Evolutionary conservation across 306 rosid genomes (phyloP).

Genomic region (Castanospermum australe): DNA sequence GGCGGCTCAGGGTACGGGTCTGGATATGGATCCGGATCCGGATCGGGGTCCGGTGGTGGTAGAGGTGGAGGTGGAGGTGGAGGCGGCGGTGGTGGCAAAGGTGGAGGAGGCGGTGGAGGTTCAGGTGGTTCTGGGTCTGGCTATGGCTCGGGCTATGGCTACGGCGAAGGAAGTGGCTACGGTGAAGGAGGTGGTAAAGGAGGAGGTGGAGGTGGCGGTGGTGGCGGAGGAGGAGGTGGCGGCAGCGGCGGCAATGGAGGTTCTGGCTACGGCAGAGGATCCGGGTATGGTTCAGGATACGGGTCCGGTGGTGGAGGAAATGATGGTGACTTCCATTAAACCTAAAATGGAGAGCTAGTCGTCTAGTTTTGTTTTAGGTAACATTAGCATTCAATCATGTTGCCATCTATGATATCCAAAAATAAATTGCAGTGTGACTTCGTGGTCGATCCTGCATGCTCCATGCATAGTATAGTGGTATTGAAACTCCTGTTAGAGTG

Average conservation of each 20-base stretch:
- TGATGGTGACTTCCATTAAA: slow-evolving; percentile 39
- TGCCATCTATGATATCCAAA: neutral
- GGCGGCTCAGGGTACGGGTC: slow-evolving; percentile 58
- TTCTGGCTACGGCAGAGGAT: slow-evolving; percentile 50
- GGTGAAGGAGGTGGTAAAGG: slow-evolving; percentile 36
- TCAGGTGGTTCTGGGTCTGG: slow-evolving; percentile 48
- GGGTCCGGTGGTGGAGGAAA: slow-evolving; percentile 51
- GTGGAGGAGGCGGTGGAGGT: slow-evolving; percentile 42
- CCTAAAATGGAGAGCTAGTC: neutral
- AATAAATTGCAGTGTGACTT: slow-evolving; percentile 42
- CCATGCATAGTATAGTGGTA: slow-evolving; percentile 26
- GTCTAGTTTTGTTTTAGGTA: neutral
- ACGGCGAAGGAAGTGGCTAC: slow-evolving; percentile 33
- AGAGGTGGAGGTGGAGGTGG: slow-evolving; percentile 39
- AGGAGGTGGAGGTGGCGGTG: slow-evolving; percentile 28
- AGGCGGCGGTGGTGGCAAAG: slow-evolving; percentile 34
- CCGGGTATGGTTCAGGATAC: slow-evolving; percentile 52
- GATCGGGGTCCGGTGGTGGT: slow-evolving; percentile 43
- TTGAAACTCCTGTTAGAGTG: neutral
- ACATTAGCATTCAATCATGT: slow-evolving; percentile 6
- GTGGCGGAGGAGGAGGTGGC: slow-evolving; percentile 20
- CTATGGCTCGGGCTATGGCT: slow-evolving; percentile 12
- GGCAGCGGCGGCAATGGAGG: slow-evolving; percentile 37
- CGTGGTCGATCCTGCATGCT: slow-evolving; percentile 2
- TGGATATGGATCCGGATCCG: slow-evolving; percentile 53